Percentiles rank a stretch among this genome's conserved stretches.
Evolutionary conservation across 2,329 filamentous ascomycete species (phyloP).

Genomic region (Colletotrichum sp.): DNA sequence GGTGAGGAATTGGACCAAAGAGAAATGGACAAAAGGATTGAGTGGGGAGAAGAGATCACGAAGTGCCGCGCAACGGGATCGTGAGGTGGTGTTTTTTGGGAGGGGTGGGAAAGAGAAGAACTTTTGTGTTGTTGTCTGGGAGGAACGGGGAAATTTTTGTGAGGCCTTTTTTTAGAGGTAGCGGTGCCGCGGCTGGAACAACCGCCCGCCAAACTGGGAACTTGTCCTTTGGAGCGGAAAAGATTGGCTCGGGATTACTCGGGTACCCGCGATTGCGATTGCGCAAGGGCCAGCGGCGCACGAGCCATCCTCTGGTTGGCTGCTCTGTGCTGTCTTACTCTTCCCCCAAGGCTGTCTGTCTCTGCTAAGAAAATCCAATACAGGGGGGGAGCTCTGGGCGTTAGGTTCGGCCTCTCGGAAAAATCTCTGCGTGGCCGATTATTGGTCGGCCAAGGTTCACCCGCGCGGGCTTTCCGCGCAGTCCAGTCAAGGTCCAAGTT

Average conservation of each 20-base stretch:
- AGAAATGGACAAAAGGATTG: conserved; percentile 31
- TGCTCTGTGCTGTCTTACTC: background rate
- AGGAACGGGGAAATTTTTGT: conserved; percentile 16
- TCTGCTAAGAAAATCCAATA: background rate
- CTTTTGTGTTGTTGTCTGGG: conserved; percentile 3
- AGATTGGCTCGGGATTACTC: conserved; percentile 24
- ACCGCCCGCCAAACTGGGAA: background rate
- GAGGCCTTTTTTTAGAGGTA: conserved; percentile 23
- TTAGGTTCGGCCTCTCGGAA: conserved; percentile 3
- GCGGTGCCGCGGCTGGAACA: conserved; percentile 12
- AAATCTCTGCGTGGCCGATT: background rate
- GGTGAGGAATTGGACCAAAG: conserved; percentile 20
- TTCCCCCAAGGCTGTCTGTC: background rate
- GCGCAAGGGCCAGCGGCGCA: background rate
- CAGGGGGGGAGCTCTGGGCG: background rate
- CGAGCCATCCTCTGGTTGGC: background rate
- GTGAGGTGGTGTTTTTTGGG: background rate
- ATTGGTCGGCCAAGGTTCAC: conserved; percentile 11
- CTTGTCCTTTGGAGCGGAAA: conserved; percentile 19
- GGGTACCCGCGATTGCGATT: conserved; percentile 14
- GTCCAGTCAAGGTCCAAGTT: background rate
- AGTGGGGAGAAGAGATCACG: conserved; percentile 34
- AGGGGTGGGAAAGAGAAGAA: background rate
- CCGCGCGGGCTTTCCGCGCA: background rate
- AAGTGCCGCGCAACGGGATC: conserved; percentile 19